These are phyloP conservation scores for Backusella circina DNA, from an alignment of 192 early-diverging fungal species.

Conservation along the genomic window DNA sequence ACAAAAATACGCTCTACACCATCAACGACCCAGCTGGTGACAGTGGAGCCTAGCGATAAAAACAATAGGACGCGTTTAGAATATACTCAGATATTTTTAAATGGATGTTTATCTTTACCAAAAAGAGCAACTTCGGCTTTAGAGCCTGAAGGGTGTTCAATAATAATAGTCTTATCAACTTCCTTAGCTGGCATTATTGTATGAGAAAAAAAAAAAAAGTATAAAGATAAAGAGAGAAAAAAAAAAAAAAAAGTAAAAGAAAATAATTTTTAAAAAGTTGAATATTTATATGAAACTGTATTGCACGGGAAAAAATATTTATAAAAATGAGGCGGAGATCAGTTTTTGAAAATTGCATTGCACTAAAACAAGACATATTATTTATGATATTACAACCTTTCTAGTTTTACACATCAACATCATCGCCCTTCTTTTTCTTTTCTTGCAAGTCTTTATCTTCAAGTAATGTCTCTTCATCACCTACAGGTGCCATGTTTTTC, in stretches of 20 bases:
- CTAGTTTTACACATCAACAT: background rate
- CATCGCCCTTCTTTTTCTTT: conserved; percentile 7
- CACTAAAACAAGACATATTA: background rate
- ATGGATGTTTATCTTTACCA: conserved; percentile 13
- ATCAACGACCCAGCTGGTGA: conserved; percentile 83
- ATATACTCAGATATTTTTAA: background rate
- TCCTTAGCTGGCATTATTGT: conserved; percentile 22
- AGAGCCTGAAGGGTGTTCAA: conserved; percentile 26
- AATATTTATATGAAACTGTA: background rate
- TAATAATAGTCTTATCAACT: conserved; percentile 6
- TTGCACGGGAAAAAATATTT: background rate
- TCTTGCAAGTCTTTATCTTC: conserved; percentile 10
- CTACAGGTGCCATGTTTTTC: conserved; percentile 17
- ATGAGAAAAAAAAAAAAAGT: conserved; percentile 2
- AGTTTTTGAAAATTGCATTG: background rate
- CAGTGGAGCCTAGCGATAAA: conserved; percentile 68
- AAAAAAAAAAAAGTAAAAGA: background rate
- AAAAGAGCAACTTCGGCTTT: conserved; percentile 21
- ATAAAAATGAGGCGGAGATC: background rate
- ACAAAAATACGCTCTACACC: conserved; percentile 84
- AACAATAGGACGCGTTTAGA: background rate
- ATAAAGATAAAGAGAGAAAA: conserved; percentile 1
- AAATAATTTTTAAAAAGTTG: background rate
- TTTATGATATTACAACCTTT: background rate
- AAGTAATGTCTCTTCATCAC: conserved; percentile 22